Evolutionary conservation across 495 filamentous ascomycete species (phyloP).

Genomic region (Parathielavia hyrcaniae): DNA sequence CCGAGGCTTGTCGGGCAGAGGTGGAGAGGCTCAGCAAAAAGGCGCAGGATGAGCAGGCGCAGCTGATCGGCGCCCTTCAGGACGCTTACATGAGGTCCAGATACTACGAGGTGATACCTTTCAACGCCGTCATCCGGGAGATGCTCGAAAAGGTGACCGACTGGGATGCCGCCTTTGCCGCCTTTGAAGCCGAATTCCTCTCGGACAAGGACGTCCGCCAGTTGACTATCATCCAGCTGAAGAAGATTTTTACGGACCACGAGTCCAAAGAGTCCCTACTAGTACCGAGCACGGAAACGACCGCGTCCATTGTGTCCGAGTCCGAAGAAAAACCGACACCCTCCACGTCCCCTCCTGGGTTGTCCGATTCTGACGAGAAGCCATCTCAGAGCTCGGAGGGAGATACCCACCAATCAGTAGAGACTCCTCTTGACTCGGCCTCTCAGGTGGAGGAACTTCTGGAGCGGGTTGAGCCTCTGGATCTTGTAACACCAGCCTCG

Average conservation of each 20-base stretch:
- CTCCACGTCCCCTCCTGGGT: conserved; percentile 26
- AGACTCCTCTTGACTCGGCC: conserved; percentile 27
- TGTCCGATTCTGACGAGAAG: conserved; percentile 30
- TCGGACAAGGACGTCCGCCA: conserved; percentile 96
- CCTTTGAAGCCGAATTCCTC: conserved; percentile 91
- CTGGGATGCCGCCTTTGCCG: conserved; percentile 84
- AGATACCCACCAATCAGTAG: conserved; percentile 11
- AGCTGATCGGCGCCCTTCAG: conserved; percentile 69
- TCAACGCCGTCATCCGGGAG: conserved; percentile 78
- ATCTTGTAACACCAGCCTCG: conserved; percentile 56
- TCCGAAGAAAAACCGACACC: conserved; percentile 39
- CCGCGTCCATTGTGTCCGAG: conserved; percentile 40
- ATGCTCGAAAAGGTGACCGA: conserved; percentile 89
- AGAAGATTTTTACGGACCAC: conserved; percentile 91
- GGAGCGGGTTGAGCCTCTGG: conserved; percentile 61
- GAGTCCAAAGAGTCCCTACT: conserved; percentile 67
- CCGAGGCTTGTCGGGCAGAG: conserved; percentile 71
- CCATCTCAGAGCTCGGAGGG: conserved; percentile 21
- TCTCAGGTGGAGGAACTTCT: conserved; percentile 27
- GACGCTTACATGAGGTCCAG: conserved; percentile 85
- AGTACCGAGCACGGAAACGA: conserved; percentile 56
- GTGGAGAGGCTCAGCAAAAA: conserved; percentile 68
- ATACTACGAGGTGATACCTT: conserved; percentile 91
- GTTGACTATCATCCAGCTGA: conserved; percentile 83
- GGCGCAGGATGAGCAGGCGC: conserved; percentile 71